Base-by-base conservation (phyloP, 257 asterid genomes). In the Leptodermis oblonga region DNA sequence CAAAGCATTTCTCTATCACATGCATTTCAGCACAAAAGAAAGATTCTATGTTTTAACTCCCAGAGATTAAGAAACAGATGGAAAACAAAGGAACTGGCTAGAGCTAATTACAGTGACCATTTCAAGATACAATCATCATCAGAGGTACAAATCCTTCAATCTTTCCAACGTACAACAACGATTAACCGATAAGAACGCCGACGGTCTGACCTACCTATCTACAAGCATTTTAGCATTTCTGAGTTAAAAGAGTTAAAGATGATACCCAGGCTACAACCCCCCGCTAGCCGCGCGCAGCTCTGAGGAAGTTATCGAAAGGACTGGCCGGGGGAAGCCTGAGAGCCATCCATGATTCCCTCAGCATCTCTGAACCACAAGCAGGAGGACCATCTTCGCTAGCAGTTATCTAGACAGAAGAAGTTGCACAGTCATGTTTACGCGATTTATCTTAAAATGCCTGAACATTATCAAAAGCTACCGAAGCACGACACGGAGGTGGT, bases 301-400 rank as follows among this genome's bases (percentile, higher is more conserved):
- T 80, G 67, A 94, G 97, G 85, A 94, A 94, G 88, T 94, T 89
- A 80, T 94, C 99, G 1, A 89, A 94, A 42, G 99, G 99, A 79
- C 99, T 94, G 49, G 99, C 96, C 7, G 99, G 99, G 28, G 99
- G 99, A 71, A 94, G 59, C 84, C 95, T 87, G 56, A 94, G 86
- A 70, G 90, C 89, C 70, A 85, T 69, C 93, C 95, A 88, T 8
- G 90, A 71, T 73, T 83, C 92, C 59, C 79, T 70, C 20, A 85
- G 67, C 45, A 69, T 58, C 15, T 65, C 76, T 10, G 69, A 56
- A 15, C 74, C 82, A 41, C 37, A 56, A 46, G 49, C 67, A 20
- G 77, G 53, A 20, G 77, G 53, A 36, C 73, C 63, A 28, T 78
- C 96, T 46, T 79, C 86, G n/a, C n/a, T n/a, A 7, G 68, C 9